A percentile compares a stretch with the other conserved stretches of the same genome.
Evolutionary conservation across 2,329 filamentous ascomycete species (phyloP).

Genomic region (Dactylellina haptotyla): DNA sequence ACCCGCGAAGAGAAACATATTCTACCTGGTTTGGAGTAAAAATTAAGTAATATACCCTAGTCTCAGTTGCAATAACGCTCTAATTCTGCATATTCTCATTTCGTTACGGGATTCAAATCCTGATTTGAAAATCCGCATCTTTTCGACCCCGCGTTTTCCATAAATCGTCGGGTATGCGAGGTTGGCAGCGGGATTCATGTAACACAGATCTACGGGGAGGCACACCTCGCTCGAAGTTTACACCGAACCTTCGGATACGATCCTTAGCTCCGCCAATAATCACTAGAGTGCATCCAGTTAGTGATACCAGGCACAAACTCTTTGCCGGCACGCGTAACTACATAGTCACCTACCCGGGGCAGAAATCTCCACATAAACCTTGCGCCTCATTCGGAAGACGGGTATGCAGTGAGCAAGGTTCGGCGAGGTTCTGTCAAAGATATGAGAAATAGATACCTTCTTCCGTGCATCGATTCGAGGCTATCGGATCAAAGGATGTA

Average conservation of each 20-base stretch:
- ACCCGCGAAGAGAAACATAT: no score
- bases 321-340: neutral
- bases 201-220: neutral
- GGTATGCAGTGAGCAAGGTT: neutral
- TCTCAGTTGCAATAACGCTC: no score
- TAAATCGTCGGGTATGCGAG: constrained; percentile 11
- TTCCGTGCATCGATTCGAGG: constrained; percentile 7
- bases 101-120: constrained; percentile 3
- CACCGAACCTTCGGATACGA: neutral
- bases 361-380: neutral
- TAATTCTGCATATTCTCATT: neutral
- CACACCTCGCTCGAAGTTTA: neutral
- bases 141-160: constrained; percentile 1
- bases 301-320: neutral
- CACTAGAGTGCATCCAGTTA: neutral
- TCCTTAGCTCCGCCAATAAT: neutral
- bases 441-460: constrained; percentile 3
- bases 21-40: no score
- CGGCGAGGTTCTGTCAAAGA: neutral
- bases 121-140: neutral
- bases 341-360: neutral
- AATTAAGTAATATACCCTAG: neutral
- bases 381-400: neutral
- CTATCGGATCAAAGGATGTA: constrained; percentile 9
- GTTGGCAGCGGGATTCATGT: constrained; percentile 19